Evolutionary conservation across 352 stramenopile species (phyloP).

Genomic region (Pythium periplocum): DNA sequence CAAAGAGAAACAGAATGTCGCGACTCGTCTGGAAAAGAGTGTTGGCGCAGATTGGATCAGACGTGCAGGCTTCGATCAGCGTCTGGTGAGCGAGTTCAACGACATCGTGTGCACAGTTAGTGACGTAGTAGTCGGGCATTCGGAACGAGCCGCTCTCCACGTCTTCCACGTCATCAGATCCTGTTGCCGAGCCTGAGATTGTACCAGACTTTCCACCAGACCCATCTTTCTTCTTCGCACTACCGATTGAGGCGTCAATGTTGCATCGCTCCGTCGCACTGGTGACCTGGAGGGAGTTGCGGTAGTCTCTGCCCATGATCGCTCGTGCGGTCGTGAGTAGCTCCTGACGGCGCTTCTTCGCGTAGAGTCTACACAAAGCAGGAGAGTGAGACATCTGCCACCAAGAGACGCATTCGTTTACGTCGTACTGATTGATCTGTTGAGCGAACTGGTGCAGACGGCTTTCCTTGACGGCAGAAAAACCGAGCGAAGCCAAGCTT

Average conservation of each 20-base stretch:
- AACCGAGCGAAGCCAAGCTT: slow-evolving; percentile 37
- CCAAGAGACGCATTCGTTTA: no score
- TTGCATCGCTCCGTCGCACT: slow-evolving; percentile 49
- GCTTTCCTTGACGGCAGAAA: slow-evolving; percentile 41
- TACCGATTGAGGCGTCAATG: slow-evolving; percentile 28
- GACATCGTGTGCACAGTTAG: slow-evolving; percentile 45
- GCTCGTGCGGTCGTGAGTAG: slow-evolving; percentile 47
- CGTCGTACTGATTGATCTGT: slow-evolving; percentile 53
- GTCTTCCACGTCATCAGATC: slow-evolving; percentile 9
- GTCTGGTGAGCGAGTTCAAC: slow-evolving; percentile 64
- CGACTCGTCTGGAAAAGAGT: slow-evolving; percentile 78
- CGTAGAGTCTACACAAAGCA: slow-evolving; percentile 37
- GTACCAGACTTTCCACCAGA: slow-evolving; percentile 9
- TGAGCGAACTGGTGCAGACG: slow-evolving; percentile 52
- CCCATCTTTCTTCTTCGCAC: slow-evolving; percentile 32
- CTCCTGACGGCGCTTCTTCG: slow-evolving; percentile 59
- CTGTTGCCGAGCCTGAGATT: background rate
- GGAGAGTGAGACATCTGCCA: background rate
- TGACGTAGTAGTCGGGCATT: slow-evolving; percentile 58
- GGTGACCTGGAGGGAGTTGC: slow-evolving; percentile 54
- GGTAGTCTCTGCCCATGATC: slow-evolving; percentile 52
- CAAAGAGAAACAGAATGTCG: slow-evolving; percentile 72
- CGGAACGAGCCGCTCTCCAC: slow-evolving; percentile 54
- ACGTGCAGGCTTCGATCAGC: slow-evolving; percentile 51
- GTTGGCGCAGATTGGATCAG: slow-evolving; percentile 32